Evolutionary conservation across 257 asterid species (phyloP).

Genomic region (Solanum commersonii): DNA sequence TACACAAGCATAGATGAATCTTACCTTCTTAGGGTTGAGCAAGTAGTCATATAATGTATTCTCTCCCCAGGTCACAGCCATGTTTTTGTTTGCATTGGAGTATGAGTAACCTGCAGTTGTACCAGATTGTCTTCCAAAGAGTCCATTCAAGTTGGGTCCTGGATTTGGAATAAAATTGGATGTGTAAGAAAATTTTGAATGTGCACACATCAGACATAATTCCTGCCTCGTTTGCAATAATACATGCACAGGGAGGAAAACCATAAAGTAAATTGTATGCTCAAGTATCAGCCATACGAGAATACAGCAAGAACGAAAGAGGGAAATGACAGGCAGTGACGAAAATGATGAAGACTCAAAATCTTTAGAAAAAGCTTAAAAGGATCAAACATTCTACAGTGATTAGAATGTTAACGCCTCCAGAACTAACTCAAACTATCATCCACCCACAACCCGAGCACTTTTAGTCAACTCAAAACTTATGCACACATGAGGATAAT

Average conservation of each 20-base stretch:
- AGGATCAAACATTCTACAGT: not conserved
- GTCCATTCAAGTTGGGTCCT: conserved; percentile 96
- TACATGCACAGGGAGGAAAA: not conserved
- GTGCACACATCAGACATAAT: not conserved
- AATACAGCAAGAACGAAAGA: not conserved
- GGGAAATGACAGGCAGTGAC: not conserved
- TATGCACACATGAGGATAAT: not conserved
- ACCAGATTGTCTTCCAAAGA: conserved; percentile 89
- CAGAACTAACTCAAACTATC: not conserved
- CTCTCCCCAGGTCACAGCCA: conserved; percentile 89
- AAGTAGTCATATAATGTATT: conserved; percentile 80
- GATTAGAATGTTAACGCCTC: not conserved
- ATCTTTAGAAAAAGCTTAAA: not conserved
- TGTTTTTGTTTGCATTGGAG: conserved; percentile 83
- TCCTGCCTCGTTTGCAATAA: not conserved
- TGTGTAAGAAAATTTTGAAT: not conserved
- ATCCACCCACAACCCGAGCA: not conserved
- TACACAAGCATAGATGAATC: not conserved
- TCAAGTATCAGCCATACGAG: not conserved
- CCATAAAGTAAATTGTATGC: not conserved
- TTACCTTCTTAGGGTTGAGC: conserved; percentile 90
- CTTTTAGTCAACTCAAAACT: not conserved
- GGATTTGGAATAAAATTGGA: not conserved
- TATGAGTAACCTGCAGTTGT: conserved; percentile 91
- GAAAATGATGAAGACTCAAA: not conserved